Evolutionary conservation across 2,329 filamentous ascomycete genomes (phyloP).

Genomic region (Beauveria brongniartii): DNA sequence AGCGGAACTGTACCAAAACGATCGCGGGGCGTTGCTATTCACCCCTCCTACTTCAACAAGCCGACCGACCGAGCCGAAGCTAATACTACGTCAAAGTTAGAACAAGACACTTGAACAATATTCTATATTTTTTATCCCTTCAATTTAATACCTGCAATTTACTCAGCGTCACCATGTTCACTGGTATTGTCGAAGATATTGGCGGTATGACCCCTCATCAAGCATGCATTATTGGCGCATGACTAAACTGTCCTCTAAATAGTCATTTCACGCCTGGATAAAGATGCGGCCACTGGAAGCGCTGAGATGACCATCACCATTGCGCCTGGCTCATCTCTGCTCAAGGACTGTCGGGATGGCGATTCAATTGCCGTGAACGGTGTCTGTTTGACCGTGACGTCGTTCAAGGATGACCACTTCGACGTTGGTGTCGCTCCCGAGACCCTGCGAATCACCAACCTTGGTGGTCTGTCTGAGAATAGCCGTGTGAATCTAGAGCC

Average conservation of each 20-base stretch:
- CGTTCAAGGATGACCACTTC: conserved; percentile 52
- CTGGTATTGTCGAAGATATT: conserved; percentile 85
- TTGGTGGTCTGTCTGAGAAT: conserved; percentile 61
- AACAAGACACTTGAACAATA: neutral
- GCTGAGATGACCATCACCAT: conserved; percentile 84
- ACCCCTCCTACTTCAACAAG: neutral
- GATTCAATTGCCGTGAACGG: conserved; percentile 96
- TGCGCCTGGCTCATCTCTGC: conserved; percentile 57
- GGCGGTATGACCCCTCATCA: conserved; percentile 58
- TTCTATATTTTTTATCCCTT: neutral
- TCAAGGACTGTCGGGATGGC: conserved; percentile 75
- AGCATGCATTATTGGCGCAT: conserved; percentile 17
- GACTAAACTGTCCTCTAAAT: conserved; percentile 31
- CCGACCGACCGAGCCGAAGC: neutral
- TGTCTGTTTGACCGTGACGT: conserved; percentile 83
- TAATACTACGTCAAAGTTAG: neutral
- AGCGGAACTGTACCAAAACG: conserved; percentile 1
- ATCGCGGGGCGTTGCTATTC: neutral
- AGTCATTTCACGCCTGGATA: conserved; percentile 73
- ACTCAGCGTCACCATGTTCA: conserved; percentile 65
- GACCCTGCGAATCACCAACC: conserved; percentile 89
- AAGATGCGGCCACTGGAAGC: conserved; percentile 74
- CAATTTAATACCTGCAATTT: neutral
- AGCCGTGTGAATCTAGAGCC: conserved; percentile 87
- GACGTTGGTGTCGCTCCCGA: conserved; percentile 92